Conservation (phyloP, 192 early-diverging fungal genomes). For the Coemansia javaensis region DNA sequence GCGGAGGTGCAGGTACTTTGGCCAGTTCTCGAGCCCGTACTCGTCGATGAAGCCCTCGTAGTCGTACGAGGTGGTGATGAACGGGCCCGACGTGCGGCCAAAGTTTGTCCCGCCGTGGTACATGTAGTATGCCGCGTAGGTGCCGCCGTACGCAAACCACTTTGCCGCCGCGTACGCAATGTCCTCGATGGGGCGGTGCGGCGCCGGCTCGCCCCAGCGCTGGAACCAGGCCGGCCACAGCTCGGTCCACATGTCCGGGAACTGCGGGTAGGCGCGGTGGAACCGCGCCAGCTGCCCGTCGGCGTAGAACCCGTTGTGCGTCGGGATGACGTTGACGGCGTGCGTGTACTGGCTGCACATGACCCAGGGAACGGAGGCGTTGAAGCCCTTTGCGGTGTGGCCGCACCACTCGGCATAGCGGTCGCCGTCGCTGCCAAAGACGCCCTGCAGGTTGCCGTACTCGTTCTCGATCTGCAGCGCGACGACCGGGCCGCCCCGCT, state of each 20-base stretch:
- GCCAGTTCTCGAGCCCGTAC: slow-evolving; percentile 50
- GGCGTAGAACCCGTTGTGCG: slow-evolving; percentile 55
- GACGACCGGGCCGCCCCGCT: slow-evolving; percentile 58
- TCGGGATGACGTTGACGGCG: slow-evolving; percentile 38
- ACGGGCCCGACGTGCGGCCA: slow-evolving; percentile 48
- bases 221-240: slow-evolving; percentile 62
- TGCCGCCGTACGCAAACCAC: slow-evolving; percentile 57
- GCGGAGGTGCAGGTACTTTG: slow-evolving; percentile 44
- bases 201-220: slow-evolving; percentile 47
- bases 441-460: slow-evolving; percentile 44
- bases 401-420: slow-evolving; percentile 43
- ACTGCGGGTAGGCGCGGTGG: slow-evolving; percentile 29
- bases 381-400: slow-evolving; percentile 19
- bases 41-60: slow-evolving; percentile 49
- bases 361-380: slow-evolving; percentile 57
- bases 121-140: slow-evolving; percentile 57
- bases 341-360: slow-evolving; percentile 54
- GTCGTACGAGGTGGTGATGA: slow-evolving; percentile 44
- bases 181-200: slow-evolving; percentile 54
- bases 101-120: slow-evolving; percentile 70
- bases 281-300: slow-evolving; percentile 42
- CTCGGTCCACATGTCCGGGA: slow-evolving; percentile 56
- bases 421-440: slow-evolving; percentile 28
- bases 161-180: slow-evolving; percentile 54
- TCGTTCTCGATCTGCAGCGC: slow-evolving; percentile 67